phyloP scores from a whole-genome alignment of 2,329 filamentous ascomycete species.

The Fusarium nanum region DNA sequence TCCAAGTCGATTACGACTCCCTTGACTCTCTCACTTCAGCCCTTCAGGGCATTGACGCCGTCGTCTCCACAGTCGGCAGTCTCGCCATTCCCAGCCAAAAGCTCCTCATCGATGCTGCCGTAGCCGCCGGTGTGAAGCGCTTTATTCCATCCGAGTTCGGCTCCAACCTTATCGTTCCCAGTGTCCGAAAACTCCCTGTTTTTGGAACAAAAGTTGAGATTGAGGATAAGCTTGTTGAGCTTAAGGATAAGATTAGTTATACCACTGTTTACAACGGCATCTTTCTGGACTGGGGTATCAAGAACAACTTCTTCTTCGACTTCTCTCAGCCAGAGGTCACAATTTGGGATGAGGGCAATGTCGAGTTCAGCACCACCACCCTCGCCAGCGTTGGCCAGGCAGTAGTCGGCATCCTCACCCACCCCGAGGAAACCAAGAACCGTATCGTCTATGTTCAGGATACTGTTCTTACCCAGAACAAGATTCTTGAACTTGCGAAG shows the following conservation, averaged over 20 bases:
- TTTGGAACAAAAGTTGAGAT: slow-evolving; percentile 62
- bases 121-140: slow-evolving; percentile 69
- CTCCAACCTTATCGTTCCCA: slow-evolving; percentile 49
- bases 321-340: slow-evolving; percentile 51
- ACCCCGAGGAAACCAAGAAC: slow-evolving; percentile 66
- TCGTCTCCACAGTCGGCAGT: slow-evolving; percentile 55
- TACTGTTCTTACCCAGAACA: slow-evolving; percentile 58
- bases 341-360: slow-evolving; percentile 64
- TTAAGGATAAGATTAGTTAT: slow-evolving; percentile 62
- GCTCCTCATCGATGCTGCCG: slow-evolving; percentile 67
- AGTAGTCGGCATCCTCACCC: slow-evolving; percentile 60
- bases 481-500: slow-evolving; percentile 60
- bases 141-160: slow-evolving; percentile 72
- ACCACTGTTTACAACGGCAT: slow-evolving; percentile 63
- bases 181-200: slow-evolving; percentile 59
- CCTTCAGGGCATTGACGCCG: slow-evolving; percentile 67
- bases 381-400: slow-evolving; percentile 60
- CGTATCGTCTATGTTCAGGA: slow-evolving; percentile 59
- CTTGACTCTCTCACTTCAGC: slow-evolving; percentile 61
- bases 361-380: slow-evolving; percentile 60
- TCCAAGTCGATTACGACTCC: slow-evolving; percentile 55
- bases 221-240: slow-evolving; percentile 55
- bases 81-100: slow-evolving; percentile 54
- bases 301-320: slow-evolving; percentile 58
- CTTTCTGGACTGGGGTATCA: slow-evolving; percentile 70